A percentile compares a stretch with the other conserved stretches of the same genome.
These are phyloP conservation scores for Rhynchospora pubera DNA, from an alignment of 176 grass and related monocot genomes.

Conservation along the genomic window DNA sequence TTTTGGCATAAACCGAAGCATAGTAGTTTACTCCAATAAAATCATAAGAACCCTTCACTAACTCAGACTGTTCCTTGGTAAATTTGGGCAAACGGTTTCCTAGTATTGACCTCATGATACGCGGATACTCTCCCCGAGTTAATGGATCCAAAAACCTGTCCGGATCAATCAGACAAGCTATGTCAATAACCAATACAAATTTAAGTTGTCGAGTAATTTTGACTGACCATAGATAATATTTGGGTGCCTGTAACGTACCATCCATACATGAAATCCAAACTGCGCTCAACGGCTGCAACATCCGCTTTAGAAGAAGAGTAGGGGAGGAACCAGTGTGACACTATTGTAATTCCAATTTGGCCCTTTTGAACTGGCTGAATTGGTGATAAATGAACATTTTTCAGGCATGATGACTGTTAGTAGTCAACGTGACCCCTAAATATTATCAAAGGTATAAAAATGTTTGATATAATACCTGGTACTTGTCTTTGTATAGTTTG, in stretches of 20 bases:
- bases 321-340: constrained; percentile 59
- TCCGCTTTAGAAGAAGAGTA: constrained; percentile 25
- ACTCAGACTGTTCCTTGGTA: constrained; percentile 21
- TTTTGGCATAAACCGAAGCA: constrained; percentile 31
- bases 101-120: constrained; percentile 37
- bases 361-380: constrained; percentile 43
- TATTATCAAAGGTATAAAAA: not conserved
- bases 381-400: not conserved
- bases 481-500: constrained; percentile 34
- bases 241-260: constrained; percentile 24
- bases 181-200: not conserved
- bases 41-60: constrained; percentile 43
- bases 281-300: constrained; percentile 27
- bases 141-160: constrained; percentile 56
- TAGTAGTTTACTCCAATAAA: constrained; percentile 84
- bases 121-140: constrained; percentile 55
- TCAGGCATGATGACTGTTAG: too few relatives aligned
- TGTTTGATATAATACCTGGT: constrained; percentile 19
- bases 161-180: not conserved
- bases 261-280: constrained; percentile 67
- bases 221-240: not conserved
- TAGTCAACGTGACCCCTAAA: not conserved
- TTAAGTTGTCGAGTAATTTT: not conserved
- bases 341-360: constrained; percentile 42
- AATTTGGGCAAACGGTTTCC: constrained; percentile 59